Percentiles rank a stretch among this genome's conserved stretches.
Evolutionary conservation across 2,329 filamentous ascomycete genomes (phyloP).

Genomic region (Cercospora nicotianae): DNA sequence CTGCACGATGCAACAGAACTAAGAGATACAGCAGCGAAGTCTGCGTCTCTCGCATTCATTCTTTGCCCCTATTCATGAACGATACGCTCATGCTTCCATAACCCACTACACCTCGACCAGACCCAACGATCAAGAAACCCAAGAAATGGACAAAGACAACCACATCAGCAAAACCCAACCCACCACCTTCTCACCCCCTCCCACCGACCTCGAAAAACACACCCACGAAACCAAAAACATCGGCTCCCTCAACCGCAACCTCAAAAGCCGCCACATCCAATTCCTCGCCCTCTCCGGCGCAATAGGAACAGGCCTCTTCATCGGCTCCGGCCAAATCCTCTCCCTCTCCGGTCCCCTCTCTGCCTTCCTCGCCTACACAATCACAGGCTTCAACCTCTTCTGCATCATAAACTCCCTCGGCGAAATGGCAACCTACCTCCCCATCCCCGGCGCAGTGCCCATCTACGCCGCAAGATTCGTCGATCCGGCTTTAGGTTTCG

Average conservation of each 20-base stretch:
- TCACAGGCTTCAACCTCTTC: slow-evolving; percentile 43
- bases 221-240: slow-evolving; percentile 12
- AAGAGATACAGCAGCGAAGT: too few relatives aligned
- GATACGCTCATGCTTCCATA: not conserved
- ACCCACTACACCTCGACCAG: not conserved
- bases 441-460: slow-evolving; percentile 42
- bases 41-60: too few relatives aligned
- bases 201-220: not conserved
- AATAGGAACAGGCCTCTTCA: slow-evolving; percentile 38
- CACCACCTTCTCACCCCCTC: not conserved
- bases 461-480: slow-evolving; percentile 39
- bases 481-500: slow-evolving; percentile 45
- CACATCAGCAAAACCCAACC: not conserved
- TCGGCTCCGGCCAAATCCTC: slow-evolving; percentile 32
- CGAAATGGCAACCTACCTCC: slow-evolving; percentile 59
- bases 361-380: slow-evolving; percentile 42
- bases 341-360: slow-evolving; percentile 37
- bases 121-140: not conserved
- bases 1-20: too few relatives aligned
- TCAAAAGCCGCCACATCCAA: slow-evolving; percentile 62
- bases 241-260: slow-evolving; percentile 47
- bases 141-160: slow-evolving; percentile 4
- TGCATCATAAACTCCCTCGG: slow-evolving; percentile 50
- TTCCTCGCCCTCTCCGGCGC: slow-evolving; percentile 56
- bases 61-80: too few relatives aligned